Evolutionary conservation across 1,139 yeast species (phyloP).

Genomic region (Dujonia santamariae): DNA sequence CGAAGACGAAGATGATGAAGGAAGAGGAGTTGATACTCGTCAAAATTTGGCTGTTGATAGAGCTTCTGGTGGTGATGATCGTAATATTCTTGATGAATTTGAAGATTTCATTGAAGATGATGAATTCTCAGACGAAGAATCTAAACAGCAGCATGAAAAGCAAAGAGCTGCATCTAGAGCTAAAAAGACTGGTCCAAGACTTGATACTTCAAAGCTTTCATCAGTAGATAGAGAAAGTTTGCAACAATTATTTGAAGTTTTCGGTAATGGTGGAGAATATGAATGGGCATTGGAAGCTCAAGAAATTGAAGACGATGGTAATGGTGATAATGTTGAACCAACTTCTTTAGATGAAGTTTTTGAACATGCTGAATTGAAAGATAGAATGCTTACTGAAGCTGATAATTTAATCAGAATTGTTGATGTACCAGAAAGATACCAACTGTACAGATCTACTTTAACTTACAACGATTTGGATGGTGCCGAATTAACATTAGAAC

Average conservation of each 20-base stretch:
- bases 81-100: conserved; percentile 68
- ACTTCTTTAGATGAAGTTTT: conserved; percentile 81
- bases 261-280: conserved; percentile 96
- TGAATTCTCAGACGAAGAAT: conserved; percentile 77
- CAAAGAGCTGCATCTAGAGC: conserved; percentile 37
- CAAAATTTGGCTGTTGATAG: conserved; percentile 11
- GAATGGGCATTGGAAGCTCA: conserved; percentile 97
- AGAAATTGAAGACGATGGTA: conserved; percentile 62
- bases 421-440: conserved; percentile 92
- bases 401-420: conserved; percentile 84
- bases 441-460: conserved; percentile 63
- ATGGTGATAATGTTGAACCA: conserved; percentile 52
- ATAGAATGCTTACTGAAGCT: conserved; percentile 85
- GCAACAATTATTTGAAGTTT: conserved; percentile 89
- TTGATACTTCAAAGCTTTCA: conserved; percentile 60
- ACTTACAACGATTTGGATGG: conserved; percentile 65
- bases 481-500: conserved; percentile 68
- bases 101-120: conserved; percentile 98
- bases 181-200: conserved; percentile 34
- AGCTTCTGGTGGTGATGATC: conserved; percentile 10
- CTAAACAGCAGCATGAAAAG: conserved; percentile 28
- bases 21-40: conserved; percentile 20
- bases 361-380: conserved; percentile 90
- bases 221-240: conserved; percentile 89
- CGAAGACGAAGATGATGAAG: conserved; percentile 30